Conservation (phyloP, 106 monocot species). For the Dendrobium catenatum region DNA sequence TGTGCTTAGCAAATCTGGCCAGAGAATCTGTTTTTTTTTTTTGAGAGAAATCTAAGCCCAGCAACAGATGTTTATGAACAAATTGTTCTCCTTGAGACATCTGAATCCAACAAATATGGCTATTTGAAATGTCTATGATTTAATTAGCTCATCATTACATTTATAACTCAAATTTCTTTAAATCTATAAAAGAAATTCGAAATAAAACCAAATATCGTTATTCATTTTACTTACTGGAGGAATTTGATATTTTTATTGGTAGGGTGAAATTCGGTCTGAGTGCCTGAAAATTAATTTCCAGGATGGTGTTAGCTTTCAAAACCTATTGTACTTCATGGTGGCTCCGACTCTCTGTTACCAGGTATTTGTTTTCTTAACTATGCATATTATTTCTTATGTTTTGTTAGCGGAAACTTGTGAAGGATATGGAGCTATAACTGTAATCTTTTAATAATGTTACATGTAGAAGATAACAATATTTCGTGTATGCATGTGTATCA, state of each 20-base stretch:
- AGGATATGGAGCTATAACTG: background rate
- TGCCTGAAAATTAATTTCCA: conserved; percentile 23
- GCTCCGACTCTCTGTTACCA: conserved; percentile 97
- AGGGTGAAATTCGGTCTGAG: conserved; percentile 32
- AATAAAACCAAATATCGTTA: background rate
- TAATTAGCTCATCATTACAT: background rate
- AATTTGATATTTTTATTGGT: conserved; percentile 12
- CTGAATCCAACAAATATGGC: background rate
- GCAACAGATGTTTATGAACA: background rate
- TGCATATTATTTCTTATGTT: background rate
- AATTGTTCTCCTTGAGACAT: background rate
- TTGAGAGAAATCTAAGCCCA: too few species aligned
- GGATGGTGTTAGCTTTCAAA: conserved; percentile 49
- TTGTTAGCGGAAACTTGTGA: background rate
- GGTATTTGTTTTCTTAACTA: conserved; percentile 25
- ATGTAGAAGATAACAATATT: background rate
- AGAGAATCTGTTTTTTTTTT: too few species aligned
- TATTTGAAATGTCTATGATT: background rate
- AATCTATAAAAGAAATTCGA: background rate
- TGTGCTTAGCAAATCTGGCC: too few species aligned
- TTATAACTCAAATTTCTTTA: background rate
- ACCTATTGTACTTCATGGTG: conserved; percentile 74
- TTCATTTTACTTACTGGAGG: background rate
- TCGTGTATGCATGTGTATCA: background rate
- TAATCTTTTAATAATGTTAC: background rate